Conservation (phyloP, 2,329 filamentous ascomycete genomes). For the Aureobasidium sp. region DNA sequence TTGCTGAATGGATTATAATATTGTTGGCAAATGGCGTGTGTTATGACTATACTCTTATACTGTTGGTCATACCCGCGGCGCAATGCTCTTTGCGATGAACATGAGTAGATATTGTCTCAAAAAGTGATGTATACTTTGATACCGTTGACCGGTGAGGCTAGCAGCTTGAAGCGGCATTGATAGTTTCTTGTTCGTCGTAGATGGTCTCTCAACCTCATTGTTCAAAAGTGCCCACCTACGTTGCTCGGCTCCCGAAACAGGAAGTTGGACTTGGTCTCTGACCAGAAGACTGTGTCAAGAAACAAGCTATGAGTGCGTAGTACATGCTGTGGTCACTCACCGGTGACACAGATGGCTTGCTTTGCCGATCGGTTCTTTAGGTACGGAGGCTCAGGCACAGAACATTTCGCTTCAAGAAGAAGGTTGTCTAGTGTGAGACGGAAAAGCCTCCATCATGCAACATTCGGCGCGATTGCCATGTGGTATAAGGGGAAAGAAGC, state of each 20-base stretch:
- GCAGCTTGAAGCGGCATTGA: not conserved
- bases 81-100: not conserved
- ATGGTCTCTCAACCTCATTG: not conserved
- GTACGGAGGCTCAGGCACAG: not conserved
- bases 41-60: not conserved
- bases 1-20: not conserved
- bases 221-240: not conserved
- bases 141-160: not conserved
- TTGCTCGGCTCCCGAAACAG: not conserved
- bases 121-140: not conserved
- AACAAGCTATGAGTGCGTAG: not conserved
- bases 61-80: not conserved
- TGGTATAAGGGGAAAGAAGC: not conserved
- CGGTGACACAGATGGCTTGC: not conserved
- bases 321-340: not conserved
- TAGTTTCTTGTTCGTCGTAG: not conserved
- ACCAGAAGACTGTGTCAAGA: not conserved
- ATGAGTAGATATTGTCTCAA: not conserved
- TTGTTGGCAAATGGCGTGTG: not conserved
- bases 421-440: not conserved
- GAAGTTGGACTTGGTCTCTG: not conserved
- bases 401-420: not conserved
- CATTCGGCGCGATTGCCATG: conserved; percentile 4
- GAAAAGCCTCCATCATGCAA: not conserved
- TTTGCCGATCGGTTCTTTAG: not conserved